A percentile compares a stretch with the other conserved stretches of the same genome.
Conservation (phyloP, 2,329 filamentous ascomycete species). For the Camillea tinctor region DNA sequence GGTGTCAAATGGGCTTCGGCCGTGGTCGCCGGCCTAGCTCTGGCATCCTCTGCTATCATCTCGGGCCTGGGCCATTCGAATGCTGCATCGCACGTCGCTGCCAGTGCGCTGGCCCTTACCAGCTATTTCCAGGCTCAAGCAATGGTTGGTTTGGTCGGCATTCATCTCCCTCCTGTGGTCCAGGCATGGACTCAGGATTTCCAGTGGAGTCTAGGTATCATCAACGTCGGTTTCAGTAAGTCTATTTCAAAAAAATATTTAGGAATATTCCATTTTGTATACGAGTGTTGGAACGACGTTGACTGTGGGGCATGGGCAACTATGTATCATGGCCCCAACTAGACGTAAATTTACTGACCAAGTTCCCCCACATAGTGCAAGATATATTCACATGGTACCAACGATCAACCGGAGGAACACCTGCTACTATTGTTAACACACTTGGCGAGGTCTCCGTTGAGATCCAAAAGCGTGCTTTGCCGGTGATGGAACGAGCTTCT, state of each 20-base stretch:
- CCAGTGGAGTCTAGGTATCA: conserved; percentile 97
- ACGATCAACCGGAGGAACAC: conserved; percentile 83
- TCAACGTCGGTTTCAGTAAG: conserved; percentile 68
- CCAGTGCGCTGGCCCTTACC: conserved; percentile 91
- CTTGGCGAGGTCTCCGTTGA: conserved; percentile 77
- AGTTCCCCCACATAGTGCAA: conserved; percentile 58
- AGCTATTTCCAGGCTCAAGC: conserved; percentile 94
- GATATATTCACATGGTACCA: conserved; percentile 93
- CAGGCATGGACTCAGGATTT: conserved; percentile 96
- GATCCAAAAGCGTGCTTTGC: conserved; percentile 63
- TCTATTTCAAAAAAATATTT: conserved; percentile 1
- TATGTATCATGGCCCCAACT: no score
- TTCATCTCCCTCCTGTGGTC: conserved; percentile 82
- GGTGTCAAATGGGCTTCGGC: conserved; percentile 90
- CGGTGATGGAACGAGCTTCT: conserved; percentile 34
- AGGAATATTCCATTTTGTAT: background rate
- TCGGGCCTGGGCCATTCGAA: conserved; percentile 91
- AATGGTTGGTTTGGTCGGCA: conserved; percentile 80
- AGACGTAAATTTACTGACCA: conserved; percentile 12
- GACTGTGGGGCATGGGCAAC: background rate
- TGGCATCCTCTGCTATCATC: conserved; percentile 82
- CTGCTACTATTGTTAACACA: conserved; percentile 74
- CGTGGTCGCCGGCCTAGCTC: conserved; percentile 78
- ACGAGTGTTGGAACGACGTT: background rate
- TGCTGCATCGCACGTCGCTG: conserved; percentile 89